These are phyloP conservation scores for Moesziomyces parantarcticus DNA, from an alignment of 1,284 basidiomycete species.

Conservation along the genomic window DNA sequence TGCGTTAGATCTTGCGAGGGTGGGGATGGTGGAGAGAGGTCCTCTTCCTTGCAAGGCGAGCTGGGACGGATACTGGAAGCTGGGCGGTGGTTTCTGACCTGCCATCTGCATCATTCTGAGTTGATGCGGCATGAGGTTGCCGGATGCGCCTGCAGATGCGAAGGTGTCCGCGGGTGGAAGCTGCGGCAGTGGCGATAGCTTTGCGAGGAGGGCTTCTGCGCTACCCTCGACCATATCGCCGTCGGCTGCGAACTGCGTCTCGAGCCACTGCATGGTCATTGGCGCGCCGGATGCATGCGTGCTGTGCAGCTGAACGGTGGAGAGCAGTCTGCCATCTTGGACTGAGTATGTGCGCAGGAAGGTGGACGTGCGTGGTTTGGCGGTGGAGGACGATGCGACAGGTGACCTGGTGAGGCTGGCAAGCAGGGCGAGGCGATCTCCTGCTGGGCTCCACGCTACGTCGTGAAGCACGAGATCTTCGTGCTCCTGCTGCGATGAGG, in stretches of 20 bases:
- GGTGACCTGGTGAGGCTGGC: slow-evolving; percentile 22
- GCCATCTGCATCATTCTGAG: slow-evolving; percentile 52
- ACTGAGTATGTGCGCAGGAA: slow-evolving; percentile 41
- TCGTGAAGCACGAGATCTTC: slow-evolving; percentile 43
- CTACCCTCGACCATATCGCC: slow-evolving; percentile 11
- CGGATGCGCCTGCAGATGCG: slow-evolving; percentile 12
- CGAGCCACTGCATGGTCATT: slow-evolving; percentile 20
- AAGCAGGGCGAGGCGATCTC: slow-evolving; percentile 37
- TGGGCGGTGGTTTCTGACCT: slow-evolving; percentile 32
- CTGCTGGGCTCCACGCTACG: slow-evolving; percentile 39
- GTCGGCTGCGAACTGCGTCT: slow-evolving; percentile 9
- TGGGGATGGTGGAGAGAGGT: slow-evolving; percentile 14
- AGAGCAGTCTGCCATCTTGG: slow-evolving; percentile 42
- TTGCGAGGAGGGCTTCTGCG: slow-evolving; percentile 21
- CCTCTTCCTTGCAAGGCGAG: slow-evolving; percentile 30
- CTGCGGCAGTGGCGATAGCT: slow-evolving; percentile 21
- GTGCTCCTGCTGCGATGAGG: slow-evolving; percentile 26
- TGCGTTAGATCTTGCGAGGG: slow-evolving; percentile 8
- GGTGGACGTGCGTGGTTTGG: slow-evolving; percentile 7
- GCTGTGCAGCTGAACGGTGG: slow-evolving; percentile 13
- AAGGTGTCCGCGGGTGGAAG: slow-evolving; percentile 35
- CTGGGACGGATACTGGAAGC: slow-evolving; percentile 29
- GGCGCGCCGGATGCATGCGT: not conserved
- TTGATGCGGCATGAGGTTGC: slow-evolving; percentile 48
- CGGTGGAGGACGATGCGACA: slow-evolving; percentile 20